Evolutionary conservation across 352 stramenopile species (phyloP), one percentile per base, ranked within the genome.

Genomic region (Pythium rhizo-oryzae): DNA sequence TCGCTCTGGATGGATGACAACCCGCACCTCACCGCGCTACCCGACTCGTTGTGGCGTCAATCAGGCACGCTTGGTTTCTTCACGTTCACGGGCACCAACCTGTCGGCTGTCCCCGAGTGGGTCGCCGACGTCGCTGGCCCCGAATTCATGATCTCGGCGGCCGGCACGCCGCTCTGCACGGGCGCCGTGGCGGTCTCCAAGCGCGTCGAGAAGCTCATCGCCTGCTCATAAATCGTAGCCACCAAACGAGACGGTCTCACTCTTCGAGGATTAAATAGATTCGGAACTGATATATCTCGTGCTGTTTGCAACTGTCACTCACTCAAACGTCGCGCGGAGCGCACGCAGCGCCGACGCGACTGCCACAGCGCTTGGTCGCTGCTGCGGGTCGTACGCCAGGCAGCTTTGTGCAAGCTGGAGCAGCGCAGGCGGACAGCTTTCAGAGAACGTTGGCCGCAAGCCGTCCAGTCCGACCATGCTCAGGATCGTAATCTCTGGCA

Each of bases 401-500:
- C 59, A 65, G 0, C n/a, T 5, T 18, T 49, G 43, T 4, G 59
- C 59, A 4, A 65, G 47, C 16, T 47, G n/a, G 0, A 43, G 19
- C 9, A 65, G 25, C 4, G 5, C 0, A 19, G 16, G 8, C 28
- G 61, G 61, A 61, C 61, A 55, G 7, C 9, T 23, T 3, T 16
- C 16, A 1, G 52, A 55, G 23, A 68, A 61, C 13, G 61, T 39
- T 16, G 61, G 61, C 61, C 51, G 11, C 33, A 55, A n/a, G 8
- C 43, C 25, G 35, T 61, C 53, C 9, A 65, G 7, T 2, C 25
- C 47, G 16, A 65, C 47, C 18, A 44, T 43, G 6, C 24, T 21
- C 28, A 68, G 18, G 23, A 68, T 54, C 50, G 50, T 21, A 21
- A 68, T 47, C 24, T 68, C 50, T 8, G 61, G 37, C n/a, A 47